These are phyloP conservation scores for Cochlearia excelsa DNA, from an alignment of 345 rosid genomes.

Conservation along the genomic window DNA sequence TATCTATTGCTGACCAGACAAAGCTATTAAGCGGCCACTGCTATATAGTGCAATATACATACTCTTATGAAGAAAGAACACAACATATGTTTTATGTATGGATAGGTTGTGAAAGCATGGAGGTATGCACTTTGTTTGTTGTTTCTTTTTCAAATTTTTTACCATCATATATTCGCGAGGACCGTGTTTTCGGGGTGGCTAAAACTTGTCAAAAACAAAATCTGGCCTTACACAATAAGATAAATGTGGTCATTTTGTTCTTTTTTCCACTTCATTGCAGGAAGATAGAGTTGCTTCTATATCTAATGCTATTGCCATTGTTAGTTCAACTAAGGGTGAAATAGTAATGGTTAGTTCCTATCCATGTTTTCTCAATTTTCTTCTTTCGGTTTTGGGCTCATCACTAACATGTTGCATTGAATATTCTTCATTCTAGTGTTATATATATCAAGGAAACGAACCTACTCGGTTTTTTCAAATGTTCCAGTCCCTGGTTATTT, in stretches of 20 bases:
- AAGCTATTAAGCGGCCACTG: slow-evolving; percentile 79
- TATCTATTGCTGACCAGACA: slow-evolving; percentile 58
- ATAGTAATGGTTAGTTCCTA: slow-evolving; percentile 58
- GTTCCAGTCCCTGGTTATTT: slow-evolving; percentile 51
- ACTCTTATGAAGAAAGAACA: slow-evolving; percentile 50
- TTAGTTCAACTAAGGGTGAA: slow-evolving; percentile 53
- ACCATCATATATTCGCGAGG: slow-evolving; percentile 3
- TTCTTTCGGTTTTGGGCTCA: slow-evolving; percentile 3
- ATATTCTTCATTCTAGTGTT: slow-evolving; percentile 53
- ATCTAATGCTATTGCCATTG: slow-evolving; percentile 48
- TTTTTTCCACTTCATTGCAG: slow-evolving; percentile 37
- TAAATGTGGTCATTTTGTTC: not conserved
- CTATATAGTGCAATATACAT: slow-evolving; percentile 64
- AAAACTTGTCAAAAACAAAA: too few relatives aligned
- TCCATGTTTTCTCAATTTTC: slow-evolving; percentile 6
- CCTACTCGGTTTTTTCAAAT: slow-evolving; percentile 59
- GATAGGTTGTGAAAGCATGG: slow-evolving; percentile 62
- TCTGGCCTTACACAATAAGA: too few relatives aligned
- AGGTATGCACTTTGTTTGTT: slow-evolving; percentile 40
- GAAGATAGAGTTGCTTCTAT: slow-evolving; percentile 67
- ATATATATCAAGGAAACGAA: slow-evolving; percentile 59
- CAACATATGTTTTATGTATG: slow-evolving; percentile 62
- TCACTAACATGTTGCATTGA: slow-evolving; percentile 1
- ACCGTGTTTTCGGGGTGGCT: too few relatives aligned
- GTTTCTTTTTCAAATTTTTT: not conserved